phyloP scores from a whole-genome alignment of 129 eudicot genomes.

The Centaurea solstitialis region DNA sequence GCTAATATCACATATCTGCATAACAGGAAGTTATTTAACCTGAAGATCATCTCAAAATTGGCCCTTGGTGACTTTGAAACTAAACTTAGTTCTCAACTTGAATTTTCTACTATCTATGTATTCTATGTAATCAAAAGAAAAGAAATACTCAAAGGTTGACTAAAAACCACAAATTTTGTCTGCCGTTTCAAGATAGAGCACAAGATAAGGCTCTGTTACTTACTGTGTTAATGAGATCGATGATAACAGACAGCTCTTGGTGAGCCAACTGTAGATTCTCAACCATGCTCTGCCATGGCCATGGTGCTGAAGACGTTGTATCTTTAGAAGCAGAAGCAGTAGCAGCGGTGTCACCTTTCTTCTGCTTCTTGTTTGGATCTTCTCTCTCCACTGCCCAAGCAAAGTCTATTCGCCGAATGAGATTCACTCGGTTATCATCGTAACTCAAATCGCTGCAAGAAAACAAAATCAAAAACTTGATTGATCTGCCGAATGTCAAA shows the following conservation, averaged over 20 bases:
- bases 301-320: constrained; percentile 41
- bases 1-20: background rate
- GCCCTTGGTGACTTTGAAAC: background rate
- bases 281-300: constrained; percentile 88
- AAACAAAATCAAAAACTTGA: background rate
- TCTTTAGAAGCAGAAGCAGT: constrained; percentile 42
- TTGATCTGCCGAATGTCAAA: background rate
- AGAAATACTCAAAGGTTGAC: background rate
- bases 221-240: constrained; percentile 90
- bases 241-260: constrained; percentile 90
- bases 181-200: background rate
- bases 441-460: constrained; percentile 71
- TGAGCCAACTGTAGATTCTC: constrained; percentile 88
- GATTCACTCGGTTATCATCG: constrained; percentile 78
- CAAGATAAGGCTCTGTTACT: background rate
- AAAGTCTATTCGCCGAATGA: constrained; percentile 77
- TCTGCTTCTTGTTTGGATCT: constrained; percentile 75
- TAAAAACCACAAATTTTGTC: background rate
- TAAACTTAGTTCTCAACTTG: background rate
- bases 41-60: background rate
- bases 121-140: too few relatives aligned
- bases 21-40: background rate
- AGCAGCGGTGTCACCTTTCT: constrained; percentile 35
- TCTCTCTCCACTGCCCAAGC: constrained; percentile 97
- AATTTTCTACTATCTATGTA: too few relatives aligned